These are phyloP conservation scores for Lachancea meyersii DNA, from an alignment of 805 yeast genomes.

Conservation along the genomic window DNA sequence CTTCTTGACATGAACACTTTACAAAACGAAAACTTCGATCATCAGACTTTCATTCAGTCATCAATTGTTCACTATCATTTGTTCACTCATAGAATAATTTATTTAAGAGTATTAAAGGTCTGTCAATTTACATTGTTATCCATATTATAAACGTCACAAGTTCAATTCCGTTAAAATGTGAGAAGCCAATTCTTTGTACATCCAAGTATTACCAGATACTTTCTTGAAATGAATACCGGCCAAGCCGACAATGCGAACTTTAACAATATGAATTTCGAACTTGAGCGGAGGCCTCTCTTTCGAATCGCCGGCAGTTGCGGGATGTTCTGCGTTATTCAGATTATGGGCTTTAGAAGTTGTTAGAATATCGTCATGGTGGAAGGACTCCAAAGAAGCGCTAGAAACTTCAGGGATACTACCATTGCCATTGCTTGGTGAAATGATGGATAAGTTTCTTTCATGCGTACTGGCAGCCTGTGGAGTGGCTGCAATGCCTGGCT, in stretches of 20 bases:
- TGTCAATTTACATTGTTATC: neutral
- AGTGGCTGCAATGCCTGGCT: constrained; percentile 46
- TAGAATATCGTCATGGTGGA: constrained; percentile 35
- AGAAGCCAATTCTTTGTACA: constrained; percentile 84
- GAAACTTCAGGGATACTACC: constrained; percentile 27
- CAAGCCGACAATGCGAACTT: constrained; percentile 82
- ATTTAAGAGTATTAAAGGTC: no score
- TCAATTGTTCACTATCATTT: no score
- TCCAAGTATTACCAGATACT: constrained; percentile 90
- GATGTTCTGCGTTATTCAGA: constrained; percentile 45
- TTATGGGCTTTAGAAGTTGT: constrained; percentile 56
- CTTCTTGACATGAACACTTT: no score
- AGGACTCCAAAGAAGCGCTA: constrained; percentile 31
- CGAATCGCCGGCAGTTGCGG: constrained; percentile 18
- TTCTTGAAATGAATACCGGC: constrained; percentile 95
- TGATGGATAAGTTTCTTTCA: constrained; percentile 24
- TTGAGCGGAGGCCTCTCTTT: constrained; percentile 57
- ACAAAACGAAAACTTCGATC: no score
- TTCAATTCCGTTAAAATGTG: constrained; percentile 70
- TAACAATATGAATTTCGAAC: constrained; percentile 87
- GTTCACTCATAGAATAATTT: no score
- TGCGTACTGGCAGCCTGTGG: constrained; percentile 42
- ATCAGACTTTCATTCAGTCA: no score
- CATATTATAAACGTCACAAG: constrained; percentile 34
- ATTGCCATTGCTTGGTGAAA: constrained; percentile 26